Base-by-base conservation (phyloP, 768 basidiomycete species). In the Russula virescens region DNA sequence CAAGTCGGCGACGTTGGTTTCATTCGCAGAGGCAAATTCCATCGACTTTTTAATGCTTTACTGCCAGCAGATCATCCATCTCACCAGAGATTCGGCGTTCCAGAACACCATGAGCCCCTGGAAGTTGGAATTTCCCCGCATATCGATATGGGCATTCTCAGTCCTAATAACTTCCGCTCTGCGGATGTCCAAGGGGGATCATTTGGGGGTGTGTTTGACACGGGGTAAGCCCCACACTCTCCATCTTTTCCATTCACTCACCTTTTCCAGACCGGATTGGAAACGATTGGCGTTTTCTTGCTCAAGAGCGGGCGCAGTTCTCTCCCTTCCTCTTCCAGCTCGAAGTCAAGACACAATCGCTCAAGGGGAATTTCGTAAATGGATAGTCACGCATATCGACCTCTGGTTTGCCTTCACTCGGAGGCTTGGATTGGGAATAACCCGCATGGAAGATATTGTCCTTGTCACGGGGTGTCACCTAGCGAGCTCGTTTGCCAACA, bases 321-420 rank as follows among this genome's bases (percentile, higher is more conserved):
- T 31, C 14, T 50, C 49, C 49, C 49, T 50, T 50, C 49, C 49
- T 28, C 16, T 56, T 4, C 28, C 55, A 16, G 56, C 57, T 19
- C 57, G 11, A 55, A 10, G 42, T n/a, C 11, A 28, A 11, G 54
- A 55, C 43, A 45, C 54, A 3, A 3, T 55, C 18, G 47, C 57
- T 13, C 23, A 4, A 13, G 47, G 25, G 26, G 47, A 48, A n/a
- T 56, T 56, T 31, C 28, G 26, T 18, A 46, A 40, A 35, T 56
- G 28, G 26, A 56, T 56, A 46, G 16, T 31, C 8, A 34, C 6
- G 5, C 28, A 56, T 47, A 56, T 56, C 31, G 45, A 47, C 21
- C 6, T 7, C 18, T 58, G 57, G 57, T 58, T 40, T n/a, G 47
- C 57, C 4, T 58, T 58, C 34, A n/a, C 57, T 19, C 57, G 10